phyloP scores from a whole-genome alignment of 2,329 filamentous ascomycete genomes.

The Emmonsiellopsis sp. region DNA sequence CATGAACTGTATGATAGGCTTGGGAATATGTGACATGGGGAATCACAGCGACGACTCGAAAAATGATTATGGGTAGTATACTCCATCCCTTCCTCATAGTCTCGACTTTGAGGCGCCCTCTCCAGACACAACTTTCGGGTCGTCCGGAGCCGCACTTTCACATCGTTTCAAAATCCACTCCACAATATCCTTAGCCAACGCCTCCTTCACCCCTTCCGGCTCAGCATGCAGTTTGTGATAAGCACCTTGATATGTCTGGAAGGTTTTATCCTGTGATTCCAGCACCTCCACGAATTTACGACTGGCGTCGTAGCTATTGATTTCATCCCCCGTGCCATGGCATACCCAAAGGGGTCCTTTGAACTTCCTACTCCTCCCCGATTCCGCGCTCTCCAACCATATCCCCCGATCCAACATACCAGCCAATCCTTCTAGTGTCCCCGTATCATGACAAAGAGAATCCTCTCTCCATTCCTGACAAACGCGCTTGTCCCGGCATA shows the following conservation, averaged over 20 bases:
- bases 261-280: slow-evolving; percentile 55
- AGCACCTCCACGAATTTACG: slow-evolving; percentile 53
- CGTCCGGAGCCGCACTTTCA: background rate
- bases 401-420: slow-evolving; percentile 66
- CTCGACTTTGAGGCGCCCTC: background rate
- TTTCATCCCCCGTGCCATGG: slow-evolving; percentile 66
- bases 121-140: background rate
- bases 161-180: slow-evolving; percentile 51
- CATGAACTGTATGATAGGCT: background rate
- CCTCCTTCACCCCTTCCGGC: slow-evolving; percentile 20
- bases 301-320: slow-evolving; percentile 56
- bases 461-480: slow-evolving; percentile 55
- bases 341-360: slow-evolving; percentile 55
- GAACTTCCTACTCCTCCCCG: slow-evolving; percentile 32
- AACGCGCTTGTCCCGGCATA: slow-evolving; percentile 60
- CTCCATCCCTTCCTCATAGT: slow-evolving; percentile 1
- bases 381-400: slow-evolving; percentile 40
- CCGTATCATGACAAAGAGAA: slow-evolving; percentile 67
- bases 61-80: no score
- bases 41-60: background rate
- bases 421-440: slow-evolving; percentile 71
- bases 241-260: slow-evolving; percentile 65
- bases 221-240: slow-evolving; percentile 54
- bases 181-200: slow-evolving; percentile 47
- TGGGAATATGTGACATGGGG: background rate